phyloP scores from a whole-genome alignment of 2,329 filamentous ascomycete genomes.

The Tolypocladium pustulatum region DNA sequence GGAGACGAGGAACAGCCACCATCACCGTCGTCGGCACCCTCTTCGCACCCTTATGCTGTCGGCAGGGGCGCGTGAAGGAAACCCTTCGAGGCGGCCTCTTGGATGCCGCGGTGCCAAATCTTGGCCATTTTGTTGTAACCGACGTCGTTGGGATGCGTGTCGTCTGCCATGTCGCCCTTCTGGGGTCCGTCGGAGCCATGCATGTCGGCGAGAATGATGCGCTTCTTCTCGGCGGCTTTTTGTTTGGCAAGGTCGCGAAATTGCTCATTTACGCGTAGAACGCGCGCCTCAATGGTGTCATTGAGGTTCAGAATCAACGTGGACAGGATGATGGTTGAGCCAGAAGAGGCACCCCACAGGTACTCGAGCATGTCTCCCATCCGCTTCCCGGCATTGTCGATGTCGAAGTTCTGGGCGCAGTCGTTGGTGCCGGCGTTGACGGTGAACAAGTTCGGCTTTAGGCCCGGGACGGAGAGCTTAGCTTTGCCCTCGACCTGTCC shows the following conservation, averaged over 20 bases:
- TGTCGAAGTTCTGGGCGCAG: conserved; percentile 20
- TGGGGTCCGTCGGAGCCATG: conserved; percentile 18
- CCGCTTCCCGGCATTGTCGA: conserved; percentile 18
- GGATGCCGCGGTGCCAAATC: conserved; percentile 21
- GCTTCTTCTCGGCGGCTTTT: conserved; percentile 16
- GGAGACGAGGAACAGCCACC: not conserved
- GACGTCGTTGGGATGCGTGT: conserved; percentile 25
- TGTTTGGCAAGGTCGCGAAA: conserved; percentile 15
- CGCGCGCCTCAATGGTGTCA: conserved; percentile 14
- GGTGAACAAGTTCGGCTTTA: conserved; percentile 27
- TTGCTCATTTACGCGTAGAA: conserved; percentile 22
- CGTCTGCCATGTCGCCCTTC: conserved; percentile 22
- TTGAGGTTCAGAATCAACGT: conserved; percentile 24
- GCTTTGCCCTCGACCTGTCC: conserved; percentile 26
- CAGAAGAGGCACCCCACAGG: conserved; percentile 19
- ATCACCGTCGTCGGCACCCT: not conserved
- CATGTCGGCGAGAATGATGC: conserved; percentile 30
- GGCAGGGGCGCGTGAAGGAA: conserved; percentile 7
- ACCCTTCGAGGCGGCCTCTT: conserved; percentile 13
- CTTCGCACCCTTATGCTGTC: not conserved
- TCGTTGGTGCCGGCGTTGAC: conserved; percentile 35
- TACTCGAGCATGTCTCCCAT: conserved; percentile 24
- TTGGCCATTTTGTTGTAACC: conserved; percentile 32
- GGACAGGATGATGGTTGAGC: conserved; percentile 25
- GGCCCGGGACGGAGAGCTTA: conserved; percentile 15